phyloP scores from a whole-genome alignment of 306 rosid genomes.

The Prosopis cineraria region DNA sequence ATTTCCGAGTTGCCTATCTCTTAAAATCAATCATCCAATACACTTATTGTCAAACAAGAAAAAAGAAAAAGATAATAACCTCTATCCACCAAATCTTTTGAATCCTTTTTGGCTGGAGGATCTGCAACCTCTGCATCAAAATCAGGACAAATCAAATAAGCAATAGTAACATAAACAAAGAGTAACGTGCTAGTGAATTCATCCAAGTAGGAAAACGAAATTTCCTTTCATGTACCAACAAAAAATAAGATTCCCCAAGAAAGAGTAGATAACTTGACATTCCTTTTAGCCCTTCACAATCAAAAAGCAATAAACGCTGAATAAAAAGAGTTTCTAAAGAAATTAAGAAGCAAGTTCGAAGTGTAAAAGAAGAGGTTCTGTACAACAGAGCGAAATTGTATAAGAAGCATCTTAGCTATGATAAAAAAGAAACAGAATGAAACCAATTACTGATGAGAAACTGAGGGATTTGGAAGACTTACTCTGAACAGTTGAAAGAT shows the following conservation, averaged over 20 bases:
- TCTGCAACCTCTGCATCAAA: constrained; percentile 49
- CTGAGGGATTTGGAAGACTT: background rate
- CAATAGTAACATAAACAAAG: background rate
- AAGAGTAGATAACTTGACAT: background rate
- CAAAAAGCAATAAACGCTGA: background rate
- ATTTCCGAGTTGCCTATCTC: background rate
- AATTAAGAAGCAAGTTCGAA: background rate
- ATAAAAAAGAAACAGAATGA: background rate
- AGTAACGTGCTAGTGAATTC: background rate
- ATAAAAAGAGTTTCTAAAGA: background rate
- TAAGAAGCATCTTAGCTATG: background rate
- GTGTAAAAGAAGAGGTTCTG: background rate
- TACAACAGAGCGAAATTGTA: background rate
- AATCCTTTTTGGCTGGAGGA: constrained; percentile 34
- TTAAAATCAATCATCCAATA: background rate
- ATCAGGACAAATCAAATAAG: background rate
- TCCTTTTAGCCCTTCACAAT: background rate
- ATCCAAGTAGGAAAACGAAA: background rate
- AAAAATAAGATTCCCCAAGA: background rate
- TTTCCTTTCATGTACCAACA: background rate
- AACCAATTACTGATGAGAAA: background rate
- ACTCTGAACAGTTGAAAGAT: constrained; percentile 48
- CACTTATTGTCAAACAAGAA: background rate
- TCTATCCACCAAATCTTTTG: constrained; percentile 42
- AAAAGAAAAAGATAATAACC: constrained; percentile 42